Conservation (phyloP, 495 filamentous ascomycete genomes). For the Tricharina praecox region DNA sequence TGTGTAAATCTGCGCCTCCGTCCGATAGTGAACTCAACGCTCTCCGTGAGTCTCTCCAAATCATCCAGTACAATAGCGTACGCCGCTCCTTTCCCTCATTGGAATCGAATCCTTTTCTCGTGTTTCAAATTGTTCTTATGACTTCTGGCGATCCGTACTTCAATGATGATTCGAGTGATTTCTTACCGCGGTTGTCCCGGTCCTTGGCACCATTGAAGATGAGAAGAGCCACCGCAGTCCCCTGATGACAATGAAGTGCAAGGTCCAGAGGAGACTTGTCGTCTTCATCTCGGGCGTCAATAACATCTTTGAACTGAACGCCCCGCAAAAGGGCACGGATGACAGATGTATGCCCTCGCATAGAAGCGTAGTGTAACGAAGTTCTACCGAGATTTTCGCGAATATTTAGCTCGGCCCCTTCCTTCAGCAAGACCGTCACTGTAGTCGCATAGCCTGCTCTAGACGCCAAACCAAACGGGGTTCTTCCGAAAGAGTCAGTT, state of each 20-base stretch:
- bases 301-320: not conserved
- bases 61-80: slow-evolving; percentile 3
- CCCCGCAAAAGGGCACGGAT: not conserved
- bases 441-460: slow-evolving; percentile 3
- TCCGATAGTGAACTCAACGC: not conserved
- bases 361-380: slow-evolving; percentile 1
- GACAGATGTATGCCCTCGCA: not conserved
- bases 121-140: not conserved
- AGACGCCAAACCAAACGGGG: slow-evolving; percentile 4
- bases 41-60: slow-evolving; percentile 5
- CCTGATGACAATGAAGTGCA: slow-evolving; percentile 3
- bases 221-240: slow-evolving; percentile 1
- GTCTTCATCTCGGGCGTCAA: not conserved
- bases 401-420: not conserved
- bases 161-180: not conserved
- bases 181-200: not conserved
- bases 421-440: not conserved
- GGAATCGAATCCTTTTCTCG: not conserved
- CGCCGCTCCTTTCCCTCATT: not conserved
- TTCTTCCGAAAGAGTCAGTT: not conserved
- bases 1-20: not conserved
- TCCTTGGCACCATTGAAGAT: slow-evolving; percentile 11
- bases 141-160: slow-evolving; percentile 5
- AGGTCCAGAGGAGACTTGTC: slow-evolving; percentile 1
- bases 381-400: slow-evolving; percentile 6